Evolutionary conservation across 1,284 basidiomycete species (phyloP).

Genomic region (Apiotrichum gracile): DNA sequence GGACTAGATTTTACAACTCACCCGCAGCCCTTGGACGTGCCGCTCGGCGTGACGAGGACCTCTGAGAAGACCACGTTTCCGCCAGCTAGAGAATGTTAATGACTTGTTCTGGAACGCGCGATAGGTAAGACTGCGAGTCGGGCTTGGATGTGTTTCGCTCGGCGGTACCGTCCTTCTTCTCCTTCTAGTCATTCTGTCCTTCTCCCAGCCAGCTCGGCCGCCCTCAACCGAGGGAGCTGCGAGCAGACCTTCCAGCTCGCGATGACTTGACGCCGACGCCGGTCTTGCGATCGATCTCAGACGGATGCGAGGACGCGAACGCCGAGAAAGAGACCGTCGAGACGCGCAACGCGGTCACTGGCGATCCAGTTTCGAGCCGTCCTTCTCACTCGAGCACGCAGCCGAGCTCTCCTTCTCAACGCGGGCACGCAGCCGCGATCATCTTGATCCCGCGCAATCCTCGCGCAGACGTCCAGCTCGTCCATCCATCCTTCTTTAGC

Average conservation of each 20-base stretch:
- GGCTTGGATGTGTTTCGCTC: neutral
- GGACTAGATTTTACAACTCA: slow-evolving; percentile 50
- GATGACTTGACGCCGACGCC: no score
- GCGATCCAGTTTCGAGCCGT: neutral
- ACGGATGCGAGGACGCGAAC: no score
- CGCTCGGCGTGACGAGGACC: slow-evolving; percentile 91
- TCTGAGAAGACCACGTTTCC: slow-evolving; percentile 95
- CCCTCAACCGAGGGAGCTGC: no score
- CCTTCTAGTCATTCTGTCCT: neutral
- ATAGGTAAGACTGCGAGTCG: no score
- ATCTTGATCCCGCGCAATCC: neutral
- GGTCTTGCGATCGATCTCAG: no score
- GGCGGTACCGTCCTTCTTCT: neutral
- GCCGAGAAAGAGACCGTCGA: no score
- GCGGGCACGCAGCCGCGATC: no score
- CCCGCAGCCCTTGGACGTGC: slow-evolving; percentile 97
- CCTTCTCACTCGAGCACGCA: neutral
- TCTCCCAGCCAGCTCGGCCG: neutral
- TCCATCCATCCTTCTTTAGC: no score
- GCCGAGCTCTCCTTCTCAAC: no score
- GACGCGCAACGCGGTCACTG: no score
- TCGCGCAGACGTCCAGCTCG: no score
- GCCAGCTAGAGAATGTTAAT: slow-evolving; percentile 59
- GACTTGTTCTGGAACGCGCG: neutral
- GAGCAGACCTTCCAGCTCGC: no score